Percentiles rank a stretch among this genome's conserved stretches.
Evolutionary conservation across 2,329 filamentous ascomycete genomes (phyloP).

Genomic region (Parastagonospora nodorum): DNA sequence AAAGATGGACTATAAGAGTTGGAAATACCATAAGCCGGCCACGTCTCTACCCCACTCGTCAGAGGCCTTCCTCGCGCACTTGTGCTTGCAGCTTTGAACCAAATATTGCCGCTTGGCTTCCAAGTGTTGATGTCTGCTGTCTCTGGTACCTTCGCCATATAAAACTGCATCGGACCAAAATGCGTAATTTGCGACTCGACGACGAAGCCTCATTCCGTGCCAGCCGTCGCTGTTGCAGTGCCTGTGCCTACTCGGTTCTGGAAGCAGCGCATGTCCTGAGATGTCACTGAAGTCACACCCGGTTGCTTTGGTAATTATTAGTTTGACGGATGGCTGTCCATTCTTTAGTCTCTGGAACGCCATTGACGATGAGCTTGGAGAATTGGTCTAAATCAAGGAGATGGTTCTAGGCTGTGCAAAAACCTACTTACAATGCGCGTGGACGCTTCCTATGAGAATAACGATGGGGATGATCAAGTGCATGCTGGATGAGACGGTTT

Average conservation of each 20-base stretch:
- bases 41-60: conserved; percentile 27
- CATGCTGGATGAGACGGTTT: no score
- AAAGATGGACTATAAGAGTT: background rate
- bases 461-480: no score
- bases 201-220: conserved; percentile 53
- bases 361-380: conserved; percentile 31
- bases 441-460: no score
- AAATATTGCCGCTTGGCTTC: conserved; percentile 36
- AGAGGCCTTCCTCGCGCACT: conserved; percentile 29
- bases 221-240: conserved; percentile 53
- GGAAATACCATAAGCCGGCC: conserved; percentile 34
- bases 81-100: conserved; percentile 38
- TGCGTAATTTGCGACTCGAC: conserved; percentile 54
- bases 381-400: conserved; percentile 23
- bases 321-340: conserved; percentile 57
- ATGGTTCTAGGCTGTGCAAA: no score
- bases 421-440: no score
- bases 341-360: conserved; percentile 36
- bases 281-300: conserved; percentile 56
- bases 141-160: conserved; percentile 57
- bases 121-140: conserved; percentile 31
- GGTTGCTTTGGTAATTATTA: conserved; percentile 57
- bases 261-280: conserved; percentile 58
- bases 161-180: conserved; percentile 60
- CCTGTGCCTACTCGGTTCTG: conserved; percentile 49